These are phyloP conservation scores for Tranzscheliella williamsii DNA, from an alignment of 1,284 basidiomycete genomes.

Conservation along the genomic window DNA sequence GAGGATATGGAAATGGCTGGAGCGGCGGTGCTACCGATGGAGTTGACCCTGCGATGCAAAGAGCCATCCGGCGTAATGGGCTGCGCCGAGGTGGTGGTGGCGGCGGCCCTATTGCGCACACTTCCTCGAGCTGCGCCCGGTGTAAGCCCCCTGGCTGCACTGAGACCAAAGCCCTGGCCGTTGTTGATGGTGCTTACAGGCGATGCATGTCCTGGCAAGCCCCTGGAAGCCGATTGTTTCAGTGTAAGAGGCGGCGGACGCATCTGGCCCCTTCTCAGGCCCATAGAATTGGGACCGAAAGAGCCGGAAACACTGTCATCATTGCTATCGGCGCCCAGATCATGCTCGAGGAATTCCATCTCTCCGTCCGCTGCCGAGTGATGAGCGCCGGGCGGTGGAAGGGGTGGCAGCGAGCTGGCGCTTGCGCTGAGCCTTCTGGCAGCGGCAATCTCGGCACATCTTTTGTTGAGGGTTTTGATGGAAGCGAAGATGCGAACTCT, in stretches of 20 bases:
- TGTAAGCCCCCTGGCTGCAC: slow-evolving; percentile 40
- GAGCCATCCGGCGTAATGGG: slow-evolving; percentile 13
- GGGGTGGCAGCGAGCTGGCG: slow-evolving; percentile 10
- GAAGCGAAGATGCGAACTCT: slow-evolving; percentile 53
- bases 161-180: slow-evolving; percentile 44
- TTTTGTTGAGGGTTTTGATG: slow-evolving; percentile 56
- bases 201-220: slow-evolving; percentile 35
- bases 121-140: slow-evolving; percentile 26
- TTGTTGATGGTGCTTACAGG: slow-evolving; percentile 29
- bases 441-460: slow-evolving; percentile 29
- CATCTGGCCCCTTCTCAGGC: slow-evolving; percentile 32
- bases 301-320: slow-evolving; percentile 1
- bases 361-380: slow-evolving; percentile 18
- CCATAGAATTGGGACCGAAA: slow-evolving; percentile 26
- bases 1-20: slow-evolving; percentile 17
- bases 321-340: slow-evolving; percentile 11
- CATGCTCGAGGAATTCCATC: slow-evolving; percentile 36
- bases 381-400: slow-evolving; percentile 8
- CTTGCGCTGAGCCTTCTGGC: slow-evolving; percentile 18
- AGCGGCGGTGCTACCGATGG: slow-evolving; percentile 24
- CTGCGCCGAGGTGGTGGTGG: slow-evolving; percentile 13
- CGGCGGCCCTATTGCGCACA: slow-evolving; percentile 15
- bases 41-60: slow-evolving; percentile 44
- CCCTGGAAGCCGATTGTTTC: slow-evolving; percentile 29
- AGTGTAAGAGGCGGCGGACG: slow-evolving; percentile 35